phyloP scores from a whole-genome alignment of 768 basidiomycete species.

The Auricularia sp. region DNA sequence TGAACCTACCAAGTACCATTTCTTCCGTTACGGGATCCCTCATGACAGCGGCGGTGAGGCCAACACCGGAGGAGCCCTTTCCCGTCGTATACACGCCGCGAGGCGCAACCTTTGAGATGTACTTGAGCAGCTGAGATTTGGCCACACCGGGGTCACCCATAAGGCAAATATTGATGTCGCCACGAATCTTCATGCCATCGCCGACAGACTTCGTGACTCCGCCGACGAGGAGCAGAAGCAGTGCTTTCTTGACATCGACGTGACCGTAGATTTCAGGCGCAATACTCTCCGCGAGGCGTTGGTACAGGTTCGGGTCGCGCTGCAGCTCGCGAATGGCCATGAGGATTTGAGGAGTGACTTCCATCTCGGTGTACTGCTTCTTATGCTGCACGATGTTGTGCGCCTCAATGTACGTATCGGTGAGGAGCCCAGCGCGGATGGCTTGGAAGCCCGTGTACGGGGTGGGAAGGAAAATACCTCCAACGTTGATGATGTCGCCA shows the following conservation, averaged over 20 bases:
- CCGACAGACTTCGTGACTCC: constrained; percentile 92
- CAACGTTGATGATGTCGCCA: constrained; percentile 89
- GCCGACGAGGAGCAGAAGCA: constrained; percentile 84
- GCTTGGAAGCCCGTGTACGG: constrained; percentile 98
- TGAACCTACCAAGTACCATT: constrained; percentile 84
- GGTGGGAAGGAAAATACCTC: constrained; percentile 95
- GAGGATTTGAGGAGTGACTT: constrained; percentile 76
- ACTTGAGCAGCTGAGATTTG: constrained; percentile 94
- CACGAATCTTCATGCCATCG: constrained; percentile 98
- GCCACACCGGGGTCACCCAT: constrained; percentile 99
- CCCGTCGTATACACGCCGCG: constrained; percentile 97
- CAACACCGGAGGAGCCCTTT: constrained; percentile 96
- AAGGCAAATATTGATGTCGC: constrained; percentile 92
- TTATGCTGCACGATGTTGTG: constrained; percentile 91
- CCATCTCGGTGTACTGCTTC: constrained; percentile 95
- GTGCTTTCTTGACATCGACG: constrained; percentile 91
- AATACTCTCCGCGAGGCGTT: constrained; percentile 82
- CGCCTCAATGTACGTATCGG: constrained; percentile 91
- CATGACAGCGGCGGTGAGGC: constrained; percentile 98
- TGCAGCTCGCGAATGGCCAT: constrained; percentile 57
- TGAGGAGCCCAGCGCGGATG: constrained; percentile 88
- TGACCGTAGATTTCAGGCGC: constrained; percentile 99
- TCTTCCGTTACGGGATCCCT: constrained; percentile 98
- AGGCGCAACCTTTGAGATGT: constrained; percentile 96
- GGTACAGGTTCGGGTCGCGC: constrained; percentile 71